A percentile compares a stretch with the other conserved stretches of the same genome.
Conservation (phyloP, 1,284 basidiomycete genomes). For the Phylloporus sp. region DNA sequence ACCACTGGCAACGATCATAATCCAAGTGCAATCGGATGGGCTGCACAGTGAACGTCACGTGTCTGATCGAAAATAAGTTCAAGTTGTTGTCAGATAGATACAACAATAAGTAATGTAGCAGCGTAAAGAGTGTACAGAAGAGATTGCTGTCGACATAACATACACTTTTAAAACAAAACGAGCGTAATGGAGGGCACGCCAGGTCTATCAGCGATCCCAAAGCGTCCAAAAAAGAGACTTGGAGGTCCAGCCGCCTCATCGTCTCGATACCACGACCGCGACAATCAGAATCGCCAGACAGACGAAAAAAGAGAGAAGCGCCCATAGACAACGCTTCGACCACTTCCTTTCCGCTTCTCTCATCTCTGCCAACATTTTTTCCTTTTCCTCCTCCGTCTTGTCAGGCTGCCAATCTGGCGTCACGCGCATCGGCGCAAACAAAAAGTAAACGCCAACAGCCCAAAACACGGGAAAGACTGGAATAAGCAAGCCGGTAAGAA, state of each 20-base stretch:
- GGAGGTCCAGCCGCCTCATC: constrained; percentile 23
- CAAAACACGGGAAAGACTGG: constrained; percentile 50
- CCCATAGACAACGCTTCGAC: constrained; percentile 46
- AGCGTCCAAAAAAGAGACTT: too few relatives aligned
- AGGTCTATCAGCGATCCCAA: too few relatives aligned
- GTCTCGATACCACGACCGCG: constrained; percentile 25
- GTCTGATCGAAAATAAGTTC: too few relatives aligned
- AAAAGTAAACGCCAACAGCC: constrained; percentile 43
- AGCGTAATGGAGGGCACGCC: constrained; percentile 11
- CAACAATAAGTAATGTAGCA: constrained; percentile 19
- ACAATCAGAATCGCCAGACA: constrained; percentile 30
- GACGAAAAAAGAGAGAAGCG: constrained; percentile 29
- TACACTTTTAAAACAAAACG: constrained; percentile 15
- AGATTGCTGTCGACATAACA: constrained; percentile 3
- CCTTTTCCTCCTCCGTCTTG: constrained; percentile 42
- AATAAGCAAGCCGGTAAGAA: not conserved
- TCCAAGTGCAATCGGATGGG: not conserved
- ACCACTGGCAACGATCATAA: not conserved
- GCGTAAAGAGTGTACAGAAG: constrained; percentile 2
- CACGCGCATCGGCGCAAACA: constrained; percentile 43
- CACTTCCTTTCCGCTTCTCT: constrained; percentile 43
- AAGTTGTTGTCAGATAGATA: constrained; percentile 11
- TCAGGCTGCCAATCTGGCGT: constrained; percentile 43
- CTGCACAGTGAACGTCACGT: not conserved
- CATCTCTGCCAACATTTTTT: constrained; percentile 41